A percentile compares a stretch with the other conserved stretches of the same genome.
These are phyloP conservation scores for Crithidia acanthocephali DNA, from an alignment of 208 protist species.

Conservation along the genomic window DNA sequence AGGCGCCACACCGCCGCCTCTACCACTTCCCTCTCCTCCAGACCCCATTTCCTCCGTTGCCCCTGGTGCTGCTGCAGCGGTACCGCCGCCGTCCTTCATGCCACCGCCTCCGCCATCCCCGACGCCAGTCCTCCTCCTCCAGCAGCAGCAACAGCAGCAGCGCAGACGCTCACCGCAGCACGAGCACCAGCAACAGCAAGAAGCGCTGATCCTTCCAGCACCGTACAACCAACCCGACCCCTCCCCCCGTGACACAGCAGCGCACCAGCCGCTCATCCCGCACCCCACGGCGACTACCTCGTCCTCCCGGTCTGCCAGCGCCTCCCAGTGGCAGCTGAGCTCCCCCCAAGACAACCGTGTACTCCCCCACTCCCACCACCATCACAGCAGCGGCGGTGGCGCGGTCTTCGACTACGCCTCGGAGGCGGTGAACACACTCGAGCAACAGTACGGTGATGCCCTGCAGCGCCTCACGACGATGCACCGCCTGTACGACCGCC, in stretches of 20 bases:
- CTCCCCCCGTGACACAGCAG: not conserved
- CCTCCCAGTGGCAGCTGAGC: slow-evolving; percentile 26
- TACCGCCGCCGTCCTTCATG: not conserved
- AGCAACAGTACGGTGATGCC: slow-evolving; percentile 46
- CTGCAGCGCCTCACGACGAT: slow-evolving; percentile 47
- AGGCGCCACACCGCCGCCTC: not conserved
- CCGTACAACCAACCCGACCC: not conserved
- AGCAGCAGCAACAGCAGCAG: slow-evolving; percentile 13
- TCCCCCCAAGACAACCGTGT: slow-evolving; percentile 14
- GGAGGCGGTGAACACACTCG: slow-evolving; percentile 45
- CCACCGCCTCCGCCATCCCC: not conserved
- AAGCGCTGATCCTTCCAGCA: slow-evolving; percentile 5
- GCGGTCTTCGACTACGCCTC: slow-evolving; percentile 32
- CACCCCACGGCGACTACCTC: not conserved
- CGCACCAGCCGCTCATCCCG: not conserved
- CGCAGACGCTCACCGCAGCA: too few species aligned
- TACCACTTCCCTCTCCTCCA: not conserved
- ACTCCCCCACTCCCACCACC: not conserved
- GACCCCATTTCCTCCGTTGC: too few species aligned
- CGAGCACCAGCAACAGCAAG: not conserved
- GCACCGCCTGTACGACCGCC: slow-evolving; percentile 37
- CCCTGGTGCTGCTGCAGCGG: not conserved
- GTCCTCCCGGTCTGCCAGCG: not conserved
- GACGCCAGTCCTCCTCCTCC: not conserved
- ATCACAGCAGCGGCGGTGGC: not conserved